Base-by-base conservation (phyloP, 371 early-diverging fungal species). In the Mortierella sp. region DNA sequence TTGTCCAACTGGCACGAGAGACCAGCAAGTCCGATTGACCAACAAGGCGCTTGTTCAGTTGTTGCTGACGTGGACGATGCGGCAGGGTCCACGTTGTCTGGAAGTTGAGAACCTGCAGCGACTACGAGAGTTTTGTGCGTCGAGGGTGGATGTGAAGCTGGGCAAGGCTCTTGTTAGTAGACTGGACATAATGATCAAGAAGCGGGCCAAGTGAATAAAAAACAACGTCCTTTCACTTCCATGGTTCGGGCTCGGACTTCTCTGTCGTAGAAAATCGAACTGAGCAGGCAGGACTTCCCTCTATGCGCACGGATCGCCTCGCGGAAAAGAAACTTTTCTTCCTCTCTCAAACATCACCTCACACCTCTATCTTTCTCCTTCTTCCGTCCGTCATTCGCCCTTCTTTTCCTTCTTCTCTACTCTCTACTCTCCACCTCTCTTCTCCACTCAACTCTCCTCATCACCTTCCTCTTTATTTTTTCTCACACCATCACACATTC, bases 51-150 rank as follows among this genome's bases (percentile, higher is more conserved):
- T 81, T 37, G 24, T 74, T 31, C 82, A 77, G 34, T 24, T 81
- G 22, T n/a, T 81, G 24, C 66, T 77, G 77, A 64, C 64, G 8
- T 81, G 82, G 82, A 70, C 67, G 11, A 52, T 77, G 45, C 74
- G 75, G 2, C 82, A 81, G 4, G 82, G 82, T 0, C 77, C 78
- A 0, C 9, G 47, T 34, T 81, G 82, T 41, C 72, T 71, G 19
- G 82, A 81, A 37, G 34, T 71, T 11, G 82, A 48, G 43, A 70
- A 34, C 26, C 13, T 81, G 14, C 67, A 70, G 65, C 61, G 71
- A 44, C 39, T 81, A 19, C 71, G 71, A 16, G 55, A 71, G 64
- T 81, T 81, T 65, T 81, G 82, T 68, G 74, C 58, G 9, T 48
- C 61, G 16, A 70, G 48, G 41, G 22, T 77, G 68, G 82, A 81